Base-by-base conservation (phyloP, 129 eudicot species). In the Smallanthus sonchifolius region DNA sequence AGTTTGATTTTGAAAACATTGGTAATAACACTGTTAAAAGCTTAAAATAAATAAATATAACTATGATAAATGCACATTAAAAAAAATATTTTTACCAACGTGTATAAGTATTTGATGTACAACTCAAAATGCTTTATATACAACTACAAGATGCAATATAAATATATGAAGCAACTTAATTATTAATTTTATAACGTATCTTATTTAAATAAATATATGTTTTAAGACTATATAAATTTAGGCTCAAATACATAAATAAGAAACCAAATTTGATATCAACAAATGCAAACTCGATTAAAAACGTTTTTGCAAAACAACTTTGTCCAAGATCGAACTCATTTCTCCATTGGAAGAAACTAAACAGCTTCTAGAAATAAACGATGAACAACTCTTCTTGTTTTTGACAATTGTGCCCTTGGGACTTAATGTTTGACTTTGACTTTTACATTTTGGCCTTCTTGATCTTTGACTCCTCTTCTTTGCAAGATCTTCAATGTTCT, bases 381-480 rank as follows among this genome's bases (percentile, higher is more conserved):
- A 57, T 42, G 80, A 64, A 60, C 65, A 67, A 76, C 44, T 35
- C 67, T 75, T 85, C 77, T 88, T 88, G 49, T 75, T 85, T 83
- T 91, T 91, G 30, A 81, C 57, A 69, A 91, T 91, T 43, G 70
- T 86, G 16, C 83, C 70, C 79, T 83, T 88, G 11, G 97, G 92
- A 45, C 88, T 67, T 74, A 78, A 79, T 16, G 28, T 76, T 76
- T 74, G 66, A 64, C 64, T 75, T 54, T 76, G 84, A 47, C 62
- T 75, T 42, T 77, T 77, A 43, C 79, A 84, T 8, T 79, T 83
- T 88, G 83, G 73, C 81, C 61, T 81, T 88, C 79, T 77, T 83
- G 35, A 70, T 83, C 51, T 75, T 73, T n/a, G 79, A 52, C 60
- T 72, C 39, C 44, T 69, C 67, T 70, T 86, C 91, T 92, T 92